Base-by-base conservation (phyloP, 2,329 filamentous ascomycete species). In the Colletotrichum godetiae region DNA sequence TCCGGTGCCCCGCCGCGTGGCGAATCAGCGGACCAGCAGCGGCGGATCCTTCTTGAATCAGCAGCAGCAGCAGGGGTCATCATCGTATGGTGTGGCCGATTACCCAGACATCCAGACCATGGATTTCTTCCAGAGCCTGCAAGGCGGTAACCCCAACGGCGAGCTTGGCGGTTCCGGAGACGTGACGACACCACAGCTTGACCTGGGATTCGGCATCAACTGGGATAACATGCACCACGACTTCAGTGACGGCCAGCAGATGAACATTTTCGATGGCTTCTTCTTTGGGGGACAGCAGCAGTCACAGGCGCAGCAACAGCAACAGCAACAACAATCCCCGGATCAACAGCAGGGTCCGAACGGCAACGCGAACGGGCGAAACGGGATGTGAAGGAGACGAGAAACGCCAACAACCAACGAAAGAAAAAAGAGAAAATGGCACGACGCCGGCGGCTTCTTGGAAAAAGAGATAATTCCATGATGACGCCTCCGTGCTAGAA, bases 211-310 rank as follows among this genome's bases (percentile, higher is more conserved):
- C 75, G 92, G 92, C 68, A 86, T 94, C 58, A 91, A 91, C 42
- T 91, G 90, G 88, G 87, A 91, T 73, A 86, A 87, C 13, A 85
- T 91, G 78, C 87, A 90, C 77, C 90, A 92, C 76, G 92, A 93
- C 77, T 92, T 88, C 72, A 86, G 86, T 71, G 88, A 91, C 59
- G 86, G 86, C 63, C 86, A 89, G 79, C 87, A 90, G 80, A 87
- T 93, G 78, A 89, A 93, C 72, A 88, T 92, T 0, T 94, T 94
- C 81, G 92, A 94, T 78, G 90, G 91, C 0, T 94, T 94, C 79
- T 93, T 93, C 83, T 93, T 93, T 79, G 91, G 92, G 1, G 88
- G 88, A 0, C 87, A 88, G 75, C 84, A 84, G 74, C 70, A 57
- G 53, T 60, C 63, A 29, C 67, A 57, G 67, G 49, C 52, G 67